Evolutionary conservation across 495 filamentous ascomycete species (phyloP).

Genomic region (Aspergillus conjunctus): DNA sequence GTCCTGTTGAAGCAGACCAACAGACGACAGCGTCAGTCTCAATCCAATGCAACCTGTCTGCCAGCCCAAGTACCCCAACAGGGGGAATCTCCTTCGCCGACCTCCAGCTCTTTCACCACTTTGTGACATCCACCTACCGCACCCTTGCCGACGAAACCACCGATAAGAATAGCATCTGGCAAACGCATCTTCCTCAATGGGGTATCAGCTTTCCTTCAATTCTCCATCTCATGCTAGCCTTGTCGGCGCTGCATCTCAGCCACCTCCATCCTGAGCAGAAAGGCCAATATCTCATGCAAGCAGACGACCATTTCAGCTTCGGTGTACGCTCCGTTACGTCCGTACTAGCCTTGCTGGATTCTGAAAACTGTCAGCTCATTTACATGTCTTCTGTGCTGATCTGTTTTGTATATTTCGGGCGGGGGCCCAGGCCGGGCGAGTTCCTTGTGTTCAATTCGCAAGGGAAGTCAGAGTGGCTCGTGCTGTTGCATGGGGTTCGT

Average conservation of each 20-base stretch:
- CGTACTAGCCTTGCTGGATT: conserved; percentile 37
- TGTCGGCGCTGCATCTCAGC: conserved; percentile 48
- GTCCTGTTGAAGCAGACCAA: neutral
- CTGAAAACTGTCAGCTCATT: conserved; percentile 45
- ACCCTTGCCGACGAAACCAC: conserved; percentile 19
- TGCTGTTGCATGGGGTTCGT: conserved; percentile 47
- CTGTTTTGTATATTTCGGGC: conserved; percentile 50
- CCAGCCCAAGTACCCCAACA: neutral
- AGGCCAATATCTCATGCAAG: conserved; percentile 36
- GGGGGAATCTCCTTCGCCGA: conserved; percentile 34
- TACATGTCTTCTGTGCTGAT: conserved; percentile 51
- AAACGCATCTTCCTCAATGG: conserved; percentile 41
- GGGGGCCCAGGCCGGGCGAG: conserved; percentile 40
- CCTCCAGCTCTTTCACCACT: conserved; percentile 30
- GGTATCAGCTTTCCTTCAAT: conserved; percentile 47
- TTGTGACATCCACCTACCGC: conserved; percentile 20
- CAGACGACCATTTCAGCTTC: conserved; percentile 49
- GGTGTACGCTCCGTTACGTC: conserved; percentile 47
- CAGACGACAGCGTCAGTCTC: conserved; percentile 13
- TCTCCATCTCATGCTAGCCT: conserved; percentile 47
- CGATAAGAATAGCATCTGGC: conserved; percentile 35
- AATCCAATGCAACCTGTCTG: conserved; percentile 21
- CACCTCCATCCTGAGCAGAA: conserved; percentile 35
- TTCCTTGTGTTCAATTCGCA: conserved; percentile 47
- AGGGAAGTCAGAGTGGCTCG: conserved; percentile 46